These are phyloP conservation scores for Mycena indigotica DNA, from an alignment of 768 basidiomycete species.

Conservation along the genomic window DNA sequence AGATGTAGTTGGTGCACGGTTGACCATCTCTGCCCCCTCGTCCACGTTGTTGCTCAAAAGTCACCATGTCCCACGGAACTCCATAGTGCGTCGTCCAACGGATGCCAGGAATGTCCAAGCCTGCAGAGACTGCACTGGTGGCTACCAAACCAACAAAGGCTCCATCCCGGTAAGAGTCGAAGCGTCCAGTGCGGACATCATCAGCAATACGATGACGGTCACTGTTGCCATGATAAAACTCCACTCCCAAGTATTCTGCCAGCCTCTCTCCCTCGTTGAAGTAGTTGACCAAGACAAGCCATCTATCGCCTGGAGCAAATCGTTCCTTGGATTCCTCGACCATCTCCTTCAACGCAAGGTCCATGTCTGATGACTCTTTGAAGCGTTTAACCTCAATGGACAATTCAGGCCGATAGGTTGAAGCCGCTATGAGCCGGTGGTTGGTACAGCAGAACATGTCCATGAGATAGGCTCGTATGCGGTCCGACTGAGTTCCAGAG, in stretches of 20 bases:
- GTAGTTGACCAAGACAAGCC: background rate
- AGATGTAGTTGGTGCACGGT: background rate
- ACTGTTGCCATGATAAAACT: background rate
- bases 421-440: background rate
- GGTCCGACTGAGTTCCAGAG: background rate
- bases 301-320: background rate
- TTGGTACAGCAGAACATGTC: background rate
- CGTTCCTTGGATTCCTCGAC: background rate
- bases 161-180: no score
- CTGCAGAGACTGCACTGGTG: background rate
- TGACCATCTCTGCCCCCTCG: constrained; percentile 1
- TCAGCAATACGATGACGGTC: background rate
- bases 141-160: background rate
- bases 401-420: background rate
- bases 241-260: background rate
- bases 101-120: background rate
- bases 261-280: background rate
- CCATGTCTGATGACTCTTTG: background rate
- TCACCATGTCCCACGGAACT: background rate
- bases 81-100: background rate
- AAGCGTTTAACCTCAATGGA: background rate
- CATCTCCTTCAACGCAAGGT: background rate
- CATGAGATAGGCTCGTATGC: background rate
- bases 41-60: background rate
- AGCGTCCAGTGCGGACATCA: no score